Evolutionary conservation across 306 rosid genomes (phyloP).

Genomic region (Chamaecrista fasciculata): DNA sequence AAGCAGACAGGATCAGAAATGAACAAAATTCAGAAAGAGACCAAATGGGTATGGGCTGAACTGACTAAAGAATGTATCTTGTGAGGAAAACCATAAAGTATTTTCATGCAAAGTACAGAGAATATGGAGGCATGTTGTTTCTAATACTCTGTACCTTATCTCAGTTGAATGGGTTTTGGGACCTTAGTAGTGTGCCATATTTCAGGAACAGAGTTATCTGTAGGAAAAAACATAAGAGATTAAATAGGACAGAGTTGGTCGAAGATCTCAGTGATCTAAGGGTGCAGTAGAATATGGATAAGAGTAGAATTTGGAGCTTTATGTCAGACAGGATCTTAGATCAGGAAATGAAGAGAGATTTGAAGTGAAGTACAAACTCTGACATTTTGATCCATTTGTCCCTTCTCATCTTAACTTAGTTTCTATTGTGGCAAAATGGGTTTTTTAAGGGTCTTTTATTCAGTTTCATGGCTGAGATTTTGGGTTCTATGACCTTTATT

Average conservation of each 20-base stretch:
- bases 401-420: constrained; percentile 33
- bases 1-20: constrained; percentile 57
- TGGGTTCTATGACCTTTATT: constrained; percentile 41
- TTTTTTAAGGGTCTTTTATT: constrained; percentile 14
- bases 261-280: constrained; percentile 47
- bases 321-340: constrained; percentile 67
- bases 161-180: constrained; percentile 44
- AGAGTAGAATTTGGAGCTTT: constrained; percentile 61
- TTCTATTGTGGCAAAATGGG: constrained; percentile 38
- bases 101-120: constrained; percentile 67
- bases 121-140: constrained; percentile 61
- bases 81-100: constrained; percentile 53
- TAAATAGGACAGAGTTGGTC: constrained; percentile 71
- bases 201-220: constrained; percentile 75
- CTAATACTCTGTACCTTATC: constrained; percentile 68
- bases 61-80: constrained; percentile 51
- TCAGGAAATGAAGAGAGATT: constrained; percentile 51
- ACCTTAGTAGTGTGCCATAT: constrained; percentile 48
- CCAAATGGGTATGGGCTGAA: constrained; percentile 79
- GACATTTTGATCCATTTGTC: constrained; percentile 57
- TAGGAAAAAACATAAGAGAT: constrained; percentile 55
- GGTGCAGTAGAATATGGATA: constrained; percentile 61
- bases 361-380: constrained; percentile 53
- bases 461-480: constrained; percentile 57
- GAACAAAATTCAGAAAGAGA: constrained; percentile 49